These are phyloP conservation scores for Triticum timopheevii DNA, from an alignment of 176 grass and related monocot species.

Conservation along the genomic window DNA sequence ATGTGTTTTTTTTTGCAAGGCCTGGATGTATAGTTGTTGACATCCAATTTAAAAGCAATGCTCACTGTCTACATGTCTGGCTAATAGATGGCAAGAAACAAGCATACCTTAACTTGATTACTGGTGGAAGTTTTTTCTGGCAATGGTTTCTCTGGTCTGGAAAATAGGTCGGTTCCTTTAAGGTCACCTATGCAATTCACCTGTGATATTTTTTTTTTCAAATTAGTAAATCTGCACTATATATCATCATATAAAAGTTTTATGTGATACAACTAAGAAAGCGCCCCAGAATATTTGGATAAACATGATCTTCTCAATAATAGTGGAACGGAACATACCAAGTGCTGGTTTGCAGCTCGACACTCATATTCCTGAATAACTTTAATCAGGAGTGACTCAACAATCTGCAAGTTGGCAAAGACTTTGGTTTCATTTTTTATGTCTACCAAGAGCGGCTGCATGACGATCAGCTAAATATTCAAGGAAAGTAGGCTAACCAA, in stretches of 20 bases:
- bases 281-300: not conserved
- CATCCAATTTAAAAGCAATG: not conserved
- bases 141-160: constrained; percentile 3
- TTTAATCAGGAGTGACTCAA: constrained; percentile 77
- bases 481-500: constrained; percentile 49
- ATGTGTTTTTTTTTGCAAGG: not conserved
- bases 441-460: not conserved
- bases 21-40: not conserved
- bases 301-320: constrained; percentile 17
- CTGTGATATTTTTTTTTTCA: constrained; percentile 13
- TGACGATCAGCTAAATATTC: not conserved
- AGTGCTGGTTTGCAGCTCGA: constrained; percentile 43
- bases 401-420: constrained; percentile 55
- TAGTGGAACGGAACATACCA: constrained; percentile 40
- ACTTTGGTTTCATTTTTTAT: constrained; percentile 20
- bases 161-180: constrained; percentile 24
- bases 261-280: constrained; percentile 5
- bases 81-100: not conserved
- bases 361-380: constrained; percentile 74
- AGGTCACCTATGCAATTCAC: constrained; percentile 26
- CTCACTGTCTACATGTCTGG: not conserved
- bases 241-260: not conserved
- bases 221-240: not conserved
- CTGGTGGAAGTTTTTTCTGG: constrained; percentile 19
- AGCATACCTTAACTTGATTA: constrained; percentile 9